Evolutionary conservation across 345 rosid species (phyloP).

Genomic region (Salix dunnii): DNA sequence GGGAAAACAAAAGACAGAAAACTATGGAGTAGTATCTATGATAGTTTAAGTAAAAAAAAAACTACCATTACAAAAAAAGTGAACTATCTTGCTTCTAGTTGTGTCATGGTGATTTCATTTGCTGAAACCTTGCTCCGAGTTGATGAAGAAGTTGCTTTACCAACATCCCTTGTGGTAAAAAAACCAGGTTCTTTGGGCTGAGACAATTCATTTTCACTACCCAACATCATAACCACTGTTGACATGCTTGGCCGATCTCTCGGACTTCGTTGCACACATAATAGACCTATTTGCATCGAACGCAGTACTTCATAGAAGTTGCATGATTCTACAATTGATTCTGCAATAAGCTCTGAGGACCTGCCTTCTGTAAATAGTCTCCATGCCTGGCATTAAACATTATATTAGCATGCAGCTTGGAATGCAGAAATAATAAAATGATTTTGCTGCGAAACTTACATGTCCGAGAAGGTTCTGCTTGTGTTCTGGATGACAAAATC

Average conservation of each 20-base stretch:
- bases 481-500: neutral
- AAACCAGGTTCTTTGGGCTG: slow-evolving; percentile 6
- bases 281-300: neutral
- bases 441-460: neutral
- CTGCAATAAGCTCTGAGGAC: neutral
- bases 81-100: neutral
- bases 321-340: neutral
- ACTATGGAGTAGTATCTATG: neutral
- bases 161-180: neutral
- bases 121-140: neutral
- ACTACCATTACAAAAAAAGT: neutral
- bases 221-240: neutral
- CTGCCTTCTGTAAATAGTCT: neutral
- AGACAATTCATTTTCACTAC: neutral
- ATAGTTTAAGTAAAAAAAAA: neutral
- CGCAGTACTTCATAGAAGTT: neutral
- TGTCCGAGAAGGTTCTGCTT: slow-evolving; percentile 14
- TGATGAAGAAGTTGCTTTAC: neutral
- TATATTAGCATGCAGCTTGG: neutral
- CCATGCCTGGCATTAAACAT: neutral
- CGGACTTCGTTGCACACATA: neutral
- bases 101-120: neutral
- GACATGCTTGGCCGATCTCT: slow-evolving; percentile 5
- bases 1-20: neutral
- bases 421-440: neutral